Evolutionary conservation across 2,329 filamentous ascomycete species (phyloP).

Genomic region (Seiridium unicorne): DNA sequence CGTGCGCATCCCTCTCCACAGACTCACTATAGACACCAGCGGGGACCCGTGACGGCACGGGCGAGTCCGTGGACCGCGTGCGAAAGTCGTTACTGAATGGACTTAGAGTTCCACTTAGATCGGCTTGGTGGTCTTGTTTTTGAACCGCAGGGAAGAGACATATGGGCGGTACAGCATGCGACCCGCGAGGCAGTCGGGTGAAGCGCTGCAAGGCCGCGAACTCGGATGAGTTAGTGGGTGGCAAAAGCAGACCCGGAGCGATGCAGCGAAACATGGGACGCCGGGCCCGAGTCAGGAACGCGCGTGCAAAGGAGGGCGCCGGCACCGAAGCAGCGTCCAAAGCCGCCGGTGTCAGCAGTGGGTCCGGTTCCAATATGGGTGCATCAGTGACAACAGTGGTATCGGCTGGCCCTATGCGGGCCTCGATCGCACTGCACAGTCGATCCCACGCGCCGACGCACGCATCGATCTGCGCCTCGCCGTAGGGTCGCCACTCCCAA

Average conservation of each 20-base stretch:
- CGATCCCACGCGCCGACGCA: too few species aligned
- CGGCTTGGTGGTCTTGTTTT: neutral
- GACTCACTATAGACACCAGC: slow-evolving; percentile 25
- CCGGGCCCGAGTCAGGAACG: slow-evolving; percentile 18
- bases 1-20: slow-evolving; percentile 16
- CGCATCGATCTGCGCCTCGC: slow-evolving; percentile 24
- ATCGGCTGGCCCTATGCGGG: too few species aligned
- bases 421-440: too few species aligned
- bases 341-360: too few species aligned
- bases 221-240: slow-evolving; percentile 11
- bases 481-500: slow-evolving; percentile 30
- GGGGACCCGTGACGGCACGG: slow-evolving; percentile 8
- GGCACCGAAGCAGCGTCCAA: slow-evolving; percentile 19
- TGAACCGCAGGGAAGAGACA: slow-evolving; percentile 22
- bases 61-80: neutral
- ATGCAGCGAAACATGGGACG: slow-evolving; percentile 16
- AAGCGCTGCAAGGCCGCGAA: slow-evolving; percentile 22
- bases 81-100: neutral
- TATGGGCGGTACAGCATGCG: slow-evolving; percentile 19
- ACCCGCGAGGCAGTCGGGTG: slow-evolving; percentile 12
- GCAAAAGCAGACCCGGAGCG: slow-evolving; percentile 15
- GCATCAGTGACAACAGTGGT: too few species aligned
- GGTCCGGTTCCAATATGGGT: too few species aligned
- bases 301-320: slow-evolving; percentile 13
- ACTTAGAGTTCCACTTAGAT: neutral